These are phyloP conservation scores for Gautieria morchelliformis DNA, from an alignment of 768 basidiomycete species.

Conservation along the genomic window DNA sequence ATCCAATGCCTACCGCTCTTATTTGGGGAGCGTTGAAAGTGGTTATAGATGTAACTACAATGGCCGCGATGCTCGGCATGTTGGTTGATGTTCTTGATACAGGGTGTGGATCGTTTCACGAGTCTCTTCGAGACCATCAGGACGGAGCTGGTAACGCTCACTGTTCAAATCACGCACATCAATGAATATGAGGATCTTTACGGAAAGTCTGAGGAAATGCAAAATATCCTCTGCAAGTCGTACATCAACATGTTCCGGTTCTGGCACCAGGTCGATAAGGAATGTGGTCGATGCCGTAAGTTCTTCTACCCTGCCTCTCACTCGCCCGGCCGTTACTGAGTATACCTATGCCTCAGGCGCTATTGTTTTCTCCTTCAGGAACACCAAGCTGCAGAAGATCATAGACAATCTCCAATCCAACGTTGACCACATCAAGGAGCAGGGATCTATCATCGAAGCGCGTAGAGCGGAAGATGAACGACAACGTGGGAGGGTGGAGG, in stretches of 20 bases:
- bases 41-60: constrained; percentile 1
- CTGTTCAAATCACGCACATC: constrained; percentile 11
- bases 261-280: constrained; percentile 17
- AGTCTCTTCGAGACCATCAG: constrained; percentile 17
- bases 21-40: constrained; percentile 5
- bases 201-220: constrained; percentile 10
- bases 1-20: constrained; percentile 1
- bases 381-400: neutral
- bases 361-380: neutral
- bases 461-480: neutral
- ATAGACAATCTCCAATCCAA: neutral
- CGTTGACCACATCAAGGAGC: neutral
- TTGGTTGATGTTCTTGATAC: neutral
- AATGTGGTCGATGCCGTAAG: constrained; percentile 10
- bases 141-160: constrained; percentile 11
- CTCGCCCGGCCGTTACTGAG: neutral
- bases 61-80: neutral
- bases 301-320: neutral
- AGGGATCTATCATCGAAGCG: neutral
- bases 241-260: constrained; percentile 18
- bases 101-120: constrained; percentile 13
- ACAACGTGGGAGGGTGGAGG: neutral
- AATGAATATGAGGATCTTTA: constrained; percentile 13
- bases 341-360: neutral
- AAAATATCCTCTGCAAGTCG: constrained; percentile 11